Evolutionary conservation across 1,139 yeast species (phyloP).

Genomic region (Hyphopichia pseudoburtonii): DNA sequence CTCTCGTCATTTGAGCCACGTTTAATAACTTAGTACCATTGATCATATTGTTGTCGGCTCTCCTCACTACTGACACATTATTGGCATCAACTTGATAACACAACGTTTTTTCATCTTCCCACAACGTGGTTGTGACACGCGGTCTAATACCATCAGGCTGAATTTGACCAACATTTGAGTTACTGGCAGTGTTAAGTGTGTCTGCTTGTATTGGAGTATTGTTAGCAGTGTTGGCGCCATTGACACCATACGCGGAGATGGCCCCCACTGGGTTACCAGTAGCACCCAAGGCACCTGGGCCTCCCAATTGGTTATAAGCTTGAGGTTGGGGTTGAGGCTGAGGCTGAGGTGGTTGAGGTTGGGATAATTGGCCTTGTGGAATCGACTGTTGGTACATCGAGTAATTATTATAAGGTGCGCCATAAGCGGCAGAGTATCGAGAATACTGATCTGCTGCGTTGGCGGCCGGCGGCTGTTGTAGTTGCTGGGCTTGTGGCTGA

Average conservation of each 20-base stretch:
- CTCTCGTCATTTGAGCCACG: conserved; percentile 58
- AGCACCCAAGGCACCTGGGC: conserved; percentile 7
- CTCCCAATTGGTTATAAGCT: conserved; percentile 10
- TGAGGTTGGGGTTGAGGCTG: conserved; percentile 19
- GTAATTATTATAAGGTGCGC: conserved; percentile 6
- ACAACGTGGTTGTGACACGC: conserved; percentile 88
- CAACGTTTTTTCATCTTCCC: conserved; percentile 95
- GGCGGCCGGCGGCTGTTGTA: background rate
- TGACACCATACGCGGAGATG: conserved; percentile 9
- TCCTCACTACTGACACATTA: conserved; percentile 85
- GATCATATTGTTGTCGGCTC: conserved; percentile 92
- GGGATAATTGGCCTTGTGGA: conserved; percentile 12
- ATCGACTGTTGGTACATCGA: conserved; percentile 16
- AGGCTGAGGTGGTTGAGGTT: too few relatives aligned
- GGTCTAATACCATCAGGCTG: conserved; percentile 67
- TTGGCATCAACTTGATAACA: conserved; percentile 96
- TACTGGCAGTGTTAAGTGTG: conserved; percentile 22
- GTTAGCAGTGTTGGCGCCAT: conserved; percentile 2
- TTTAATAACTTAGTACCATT: conserved; percentile 82
- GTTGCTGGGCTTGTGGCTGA: conserved; percentile 3
- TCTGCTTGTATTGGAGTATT: conserved; percentile 18
- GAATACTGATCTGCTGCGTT: conserved; percentile 1
- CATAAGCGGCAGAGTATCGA: conserved; percentile 1
- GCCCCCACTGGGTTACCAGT: conserved; percentile 8
- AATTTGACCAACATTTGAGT: conserved; percentile 45